Evolutionary conservation across 768 basidiomycete species (phyloP), one percentile per base, ranked within the genome.

Genomic region (Coprinellus micaceus): DNA sequence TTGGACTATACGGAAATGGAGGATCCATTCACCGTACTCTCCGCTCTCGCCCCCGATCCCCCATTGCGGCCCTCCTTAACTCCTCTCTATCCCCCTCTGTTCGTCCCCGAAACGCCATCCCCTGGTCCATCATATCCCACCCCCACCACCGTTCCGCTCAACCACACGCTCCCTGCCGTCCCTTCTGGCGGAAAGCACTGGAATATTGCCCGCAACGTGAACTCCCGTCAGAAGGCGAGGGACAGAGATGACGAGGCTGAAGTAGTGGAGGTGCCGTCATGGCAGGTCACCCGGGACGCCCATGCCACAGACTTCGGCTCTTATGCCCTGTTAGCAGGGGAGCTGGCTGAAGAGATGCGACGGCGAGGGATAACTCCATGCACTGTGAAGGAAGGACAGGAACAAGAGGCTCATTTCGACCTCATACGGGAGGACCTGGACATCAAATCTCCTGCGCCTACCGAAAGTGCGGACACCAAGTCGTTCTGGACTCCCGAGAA

Each of bases 1-100:
- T 71, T 91, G 29, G 84, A 89, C 68, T 90, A 89, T 61, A 61
- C 77, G 24, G 82, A 89, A 68, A 82, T 90, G 80, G 89, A 91
- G 66, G 87, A 90, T 58, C 88, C 89, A 0, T 90, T 90, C 66
- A 79, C 85, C 10, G 69, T 87, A 0, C 76, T 91, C 2, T 85
- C 82, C 17, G 72, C 74, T 33, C 75, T 90, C 46, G 82, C 81
- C 11, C 85, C 85, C 10, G 85, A 88, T 10, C 74, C 77, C 0
- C 76, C 63, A 4, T 68, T 76, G n/a, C 75, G 79, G 24, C 88
- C 87, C 2, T 76, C 73, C 33, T 71, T 90, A 13, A 72, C 76
- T 2, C 81, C 87, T 9, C 70, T 91, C 12, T 83, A 81, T 63
- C 79, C 82, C 37, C 70, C 80, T 9, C 57, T 67, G 22, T 65